Evolutionary conservation across 306 rosid species (phyloP), one percentile per base, ranked within the genome.

Genomic region (Quercus wislizeni): DNA sequence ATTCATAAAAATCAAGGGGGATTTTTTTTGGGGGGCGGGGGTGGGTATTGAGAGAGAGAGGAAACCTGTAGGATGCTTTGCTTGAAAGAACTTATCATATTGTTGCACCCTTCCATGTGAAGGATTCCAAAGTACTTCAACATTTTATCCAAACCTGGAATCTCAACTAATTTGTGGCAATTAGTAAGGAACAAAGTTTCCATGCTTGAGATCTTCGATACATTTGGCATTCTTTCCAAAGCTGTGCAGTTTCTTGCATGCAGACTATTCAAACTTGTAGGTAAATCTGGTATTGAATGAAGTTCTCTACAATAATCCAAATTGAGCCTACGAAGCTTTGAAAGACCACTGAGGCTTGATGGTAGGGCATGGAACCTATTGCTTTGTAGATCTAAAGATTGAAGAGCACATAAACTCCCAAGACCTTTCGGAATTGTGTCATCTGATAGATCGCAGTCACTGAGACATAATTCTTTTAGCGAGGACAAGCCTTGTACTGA

Each of bases 1-100:
- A 38, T 7, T 38, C 11, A 0, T 8, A 41, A 41, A 41, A 41
- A 0, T 2, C 1, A 41, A 41, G 46, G 11, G 1, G 46, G 46
- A 23, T 23, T 23, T n/a, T n/a, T n/a, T n/a, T n/a, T n/a, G n/a
- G n/a, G n/a, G n/a, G n/a, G n/a, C n/a, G n/a, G n/a, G 0, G 23
- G 23, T 0, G 23, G 23, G 23, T 23, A 41, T 41, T 35, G 72
- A 31, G 52, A 71, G 75, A 31, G 52, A 71, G 56, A 33, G 17
- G 3, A 20, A 58, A 78, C 86, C 86, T 78, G 81, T 25, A 75
- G 61, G 67, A 85, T 28, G 78, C 18, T 78, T 33, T 35, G 63
- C 7, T 33, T 74, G 17, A 63, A 15, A 30, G 73, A 5, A n/a
- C 54, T 25, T 23, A 69, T 4, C 3, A 85, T 46, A n/a, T 55